Conservation (phyloP, 306 rosid genomes). For the Sicyos edulis region DNA sequence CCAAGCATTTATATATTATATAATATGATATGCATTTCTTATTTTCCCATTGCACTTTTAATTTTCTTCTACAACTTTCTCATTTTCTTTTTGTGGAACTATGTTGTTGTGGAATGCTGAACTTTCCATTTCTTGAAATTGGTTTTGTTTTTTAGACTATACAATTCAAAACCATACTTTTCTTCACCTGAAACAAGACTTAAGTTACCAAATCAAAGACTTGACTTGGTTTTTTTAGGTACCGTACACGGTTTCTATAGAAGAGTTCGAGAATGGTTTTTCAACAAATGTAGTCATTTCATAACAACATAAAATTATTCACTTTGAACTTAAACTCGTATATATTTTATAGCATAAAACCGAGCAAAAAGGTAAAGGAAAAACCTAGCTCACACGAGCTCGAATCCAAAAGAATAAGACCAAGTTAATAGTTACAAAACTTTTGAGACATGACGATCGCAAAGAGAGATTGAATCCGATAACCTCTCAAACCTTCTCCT, state of each 20-base stretch:
- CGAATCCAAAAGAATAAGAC: not conserved
- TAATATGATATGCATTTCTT: not conserved
- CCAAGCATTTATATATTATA: not conserved
- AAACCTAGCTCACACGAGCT: not conserved
- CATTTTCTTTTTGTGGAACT: not conserved
- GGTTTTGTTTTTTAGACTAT: not conserved
- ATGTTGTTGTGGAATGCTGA: not conserved
- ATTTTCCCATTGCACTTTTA: not conserved
- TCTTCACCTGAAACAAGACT: not conserved
- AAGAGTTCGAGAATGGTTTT: not conserved
- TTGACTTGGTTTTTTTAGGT: not conserved
- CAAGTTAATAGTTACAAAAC: not conserved
- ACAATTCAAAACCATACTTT: not conserved
- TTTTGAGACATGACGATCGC: not conserved
- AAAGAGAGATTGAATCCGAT: not conserved
- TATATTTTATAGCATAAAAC: not conserved
- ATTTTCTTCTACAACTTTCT: not conserved
- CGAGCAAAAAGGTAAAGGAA: not conserved
- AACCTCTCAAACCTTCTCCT: not conserved
- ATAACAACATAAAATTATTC: not conserved
- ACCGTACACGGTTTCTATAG: not conserved
- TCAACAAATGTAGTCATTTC: not conserved
- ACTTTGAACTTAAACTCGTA: not conserved
- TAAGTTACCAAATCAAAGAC: not conserved
- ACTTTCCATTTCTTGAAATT: not conserved